Conservation (phyloP, 345 rosid species). For the rapeseed (Brassica napus) region DNA sequence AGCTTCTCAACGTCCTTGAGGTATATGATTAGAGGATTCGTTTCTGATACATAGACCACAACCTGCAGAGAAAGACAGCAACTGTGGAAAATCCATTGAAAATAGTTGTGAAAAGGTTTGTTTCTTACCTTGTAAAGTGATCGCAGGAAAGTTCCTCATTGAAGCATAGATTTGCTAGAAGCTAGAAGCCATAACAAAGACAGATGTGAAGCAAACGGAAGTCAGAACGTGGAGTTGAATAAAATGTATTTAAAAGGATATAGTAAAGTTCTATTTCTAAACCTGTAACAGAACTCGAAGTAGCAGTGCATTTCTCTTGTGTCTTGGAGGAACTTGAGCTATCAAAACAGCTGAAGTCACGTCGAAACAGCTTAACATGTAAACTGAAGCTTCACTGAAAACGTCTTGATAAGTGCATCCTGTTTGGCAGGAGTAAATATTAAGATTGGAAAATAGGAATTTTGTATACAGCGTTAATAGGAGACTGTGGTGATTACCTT, state of each 20-base stretch:
- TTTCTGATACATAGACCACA: not conserved
- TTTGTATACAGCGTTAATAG: no score
- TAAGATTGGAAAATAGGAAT: no score
- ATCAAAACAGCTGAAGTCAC: not conserved
- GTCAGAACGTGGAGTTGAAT: not conserved
- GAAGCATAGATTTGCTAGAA: not conserved
- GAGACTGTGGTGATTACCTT: no score
- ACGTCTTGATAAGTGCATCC: no score
- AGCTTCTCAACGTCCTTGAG: not conserved
- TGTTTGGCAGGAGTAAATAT: no score
- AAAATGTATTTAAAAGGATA: no score
- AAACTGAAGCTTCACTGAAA: no score
- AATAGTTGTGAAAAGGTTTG: not conserved
- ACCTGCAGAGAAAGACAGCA: not conserved
- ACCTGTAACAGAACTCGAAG: not conserved
- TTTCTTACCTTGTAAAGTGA: not conserved
- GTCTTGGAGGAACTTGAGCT: not conserved
- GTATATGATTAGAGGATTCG: not conserved
- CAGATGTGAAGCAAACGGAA: not conserved
- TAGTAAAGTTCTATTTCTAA: not conserved
- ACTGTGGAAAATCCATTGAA: no score
- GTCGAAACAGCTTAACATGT: no score
- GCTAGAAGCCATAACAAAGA: not conserved
- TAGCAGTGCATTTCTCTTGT: not conserved
- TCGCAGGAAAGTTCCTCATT: not conserved